These are phyloP conservation scores for Heliamphora exappendiculata DNA, from an alignment of 148 eudicot species.

Conservation along the genomic window DNA sequence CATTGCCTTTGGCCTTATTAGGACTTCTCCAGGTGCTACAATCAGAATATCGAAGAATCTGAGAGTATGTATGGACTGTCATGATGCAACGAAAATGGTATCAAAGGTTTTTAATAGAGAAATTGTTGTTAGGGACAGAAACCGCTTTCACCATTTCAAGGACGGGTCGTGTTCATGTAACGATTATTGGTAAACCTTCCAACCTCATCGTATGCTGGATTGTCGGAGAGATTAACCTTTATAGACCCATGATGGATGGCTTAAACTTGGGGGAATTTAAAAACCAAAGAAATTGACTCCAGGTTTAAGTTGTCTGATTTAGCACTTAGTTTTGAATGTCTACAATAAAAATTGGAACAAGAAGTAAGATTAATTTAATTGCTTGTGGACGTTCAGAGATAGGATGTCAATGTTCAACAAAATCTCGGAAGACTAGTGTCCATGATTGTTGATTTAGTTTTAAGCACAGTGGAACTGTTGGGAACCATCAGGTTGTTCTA, in stretches of 20 bases:
- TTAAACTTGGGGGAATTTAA: too few species aligned
- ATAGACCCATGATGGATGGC: neutral
- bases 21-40: conserved; percentile 25
- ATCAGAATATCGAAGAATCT: conserved; percentile 30
- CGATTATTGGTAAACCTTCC: conserved; percentile 28
- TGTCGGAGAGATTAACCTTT: neutral
- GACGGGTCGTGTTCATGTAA: conserved; percentile 36
- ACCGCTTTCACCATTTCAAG: conserved; percentile 37
- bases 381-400: neutral
- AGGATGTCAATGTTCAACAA: neutral
- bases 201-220: neutral
- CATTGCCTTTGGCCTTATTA: conserved; percentile 36
- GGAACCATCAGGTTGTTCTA: neutral
- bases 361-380: neutral
- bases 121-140: conserved; percentile 34
- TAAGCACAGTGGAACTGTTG: neutral
- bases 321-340: neutral
- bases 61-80: conserved; percentile 37
- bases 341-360: neutral
- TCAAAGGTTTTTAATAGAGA: conserved; percentile 30
- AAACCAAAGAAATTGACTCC: too few species aligned
- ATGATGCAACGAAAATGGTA: conserved; percentile 29
- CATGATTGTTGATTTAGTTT: neutral
- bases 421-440: neutral
- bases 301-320: neutral